phyloP scores from a whole-genome alignment of 129 eudicot genomes.

The Flaveria linearis region DNA sequence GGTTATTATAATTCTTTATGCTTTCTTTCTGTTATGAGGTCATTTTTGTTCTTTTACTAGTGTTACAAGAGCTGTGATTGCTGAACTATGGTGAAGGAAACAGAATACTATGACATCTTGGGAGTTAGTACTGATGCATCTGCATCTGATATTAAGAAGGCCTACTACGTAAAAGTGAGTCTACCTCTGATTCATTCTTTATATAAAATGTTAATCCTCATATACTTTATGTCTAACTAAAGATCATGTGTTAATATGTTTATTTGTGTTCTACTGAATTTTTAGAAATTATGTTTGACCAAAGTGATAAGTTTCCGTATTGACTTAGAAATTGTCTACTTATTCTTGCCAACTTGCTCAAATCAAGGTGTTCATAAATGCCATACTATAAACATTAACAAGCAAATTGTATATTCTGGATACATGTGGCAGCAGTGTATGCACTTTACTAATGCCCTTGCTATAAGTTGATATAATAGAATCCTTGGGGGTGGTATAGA shows the following conservation, averaged over 20 bases:
- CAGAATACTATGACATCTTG: constrained; percentile 74
- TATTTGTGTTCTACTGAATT: constrained; percentile 1
- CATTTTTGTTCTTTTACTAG: constrained; percentile 21
- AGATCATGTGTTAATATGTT: background rate
- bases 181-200: constrained; percentile 1
- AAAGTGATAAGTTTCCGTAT: background rate
- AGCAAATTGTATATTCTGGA: too few species aligned
- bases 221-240: background rate
- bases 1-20: constrained; percentile 1
- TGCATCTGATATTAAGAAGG: constrained; percentile 71
- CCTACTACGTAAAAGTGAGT: constrained; percentile 74
- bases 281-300: constrained; percentile 8
- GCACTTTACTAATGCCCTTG: background rate
- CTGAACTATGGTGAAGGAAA: constrained; percentile 68
- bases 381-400: background rate
- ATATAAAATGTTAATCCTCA: background rate
- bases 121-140: constrained; percentile 74
- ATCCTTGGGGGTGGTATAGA: too few species aligned
- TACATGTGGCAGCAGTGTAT: background rate
- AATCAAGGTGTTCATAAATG: background rate
- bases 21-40: background rate
- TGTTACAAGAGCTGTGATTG: constrained; percentile 22
- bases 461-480: background rate
- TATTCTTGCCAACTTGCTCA: background rate
- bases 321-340: background rate